phyloP scores from a whole-genome alignment of 345 rosid species.

The Rhizophora apiculata region DNA sequence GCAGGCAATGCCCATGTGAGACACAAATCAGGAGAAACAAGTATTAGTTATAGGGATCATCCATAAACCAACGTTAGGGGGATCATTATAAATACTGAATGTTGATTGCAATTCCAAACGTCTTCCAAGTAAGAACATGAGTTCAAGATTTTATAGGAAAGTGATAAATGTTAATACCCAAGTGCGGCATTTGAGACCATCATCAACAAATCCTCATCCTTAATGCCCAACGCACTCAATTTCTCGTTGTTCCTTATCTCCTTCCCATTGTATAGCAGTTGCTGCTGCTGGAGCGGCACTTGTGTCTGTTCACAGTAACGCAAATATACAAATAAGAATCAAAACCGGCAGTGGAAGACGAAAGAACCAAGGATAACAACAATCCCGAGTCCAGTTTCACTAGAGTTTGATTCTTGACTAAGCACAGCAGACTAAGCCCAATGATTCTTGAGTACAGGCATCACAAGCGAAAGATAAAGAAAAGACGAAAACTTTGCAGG shows the following conservation, averaged over 20 bases:
- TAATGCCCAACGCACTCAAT: conserved; percentile 80
- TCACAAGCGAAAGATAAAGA: too few relatives aligned
- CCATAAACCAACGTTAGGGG: too few relatives aligned
- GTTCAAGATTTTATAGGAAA: neutral
- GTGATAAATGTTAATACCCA: conserved; percentile 31
- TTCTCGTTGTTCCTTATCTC: conserved; percentile 75
- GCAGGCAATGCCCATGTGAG: too few relatives aligned
- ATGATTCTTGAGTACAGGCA: too few relatives aligned
- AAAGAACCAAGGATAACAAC: neutral
- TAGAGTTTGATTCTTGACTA: too few relatives aligned
- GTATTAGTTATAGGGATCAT: too few relatives aligned
- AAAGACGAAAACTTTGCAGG: too few relatives aligned
- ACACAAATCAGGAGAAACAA: too few relatives aligned
- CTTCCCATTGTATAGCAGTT: conserved; percentile 75
- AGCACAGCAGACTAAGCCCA: too few relatives aligned
- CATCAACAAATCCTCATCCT: conserved; percentile 91
- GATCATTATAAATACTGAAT: too few relatives aligned
- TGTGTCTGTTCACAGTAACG: conserved; percentile 53
- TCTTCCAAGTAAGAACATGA: neutral
- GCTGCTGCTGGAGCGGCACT: conserved; percentile 84
- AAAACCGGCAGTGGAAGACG: neutral
- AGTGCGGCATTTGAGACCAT: conserved; percentile 61
- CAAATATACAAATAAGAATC: conserved; percentile 1
- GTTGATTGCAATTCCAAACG: neutral
- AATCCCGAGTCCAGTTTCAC: neutral